phyloP scores from a whole-genome alignment of 2,329 filamentous ascomycete species.

The Trichoderma semiorbis region DNA sequence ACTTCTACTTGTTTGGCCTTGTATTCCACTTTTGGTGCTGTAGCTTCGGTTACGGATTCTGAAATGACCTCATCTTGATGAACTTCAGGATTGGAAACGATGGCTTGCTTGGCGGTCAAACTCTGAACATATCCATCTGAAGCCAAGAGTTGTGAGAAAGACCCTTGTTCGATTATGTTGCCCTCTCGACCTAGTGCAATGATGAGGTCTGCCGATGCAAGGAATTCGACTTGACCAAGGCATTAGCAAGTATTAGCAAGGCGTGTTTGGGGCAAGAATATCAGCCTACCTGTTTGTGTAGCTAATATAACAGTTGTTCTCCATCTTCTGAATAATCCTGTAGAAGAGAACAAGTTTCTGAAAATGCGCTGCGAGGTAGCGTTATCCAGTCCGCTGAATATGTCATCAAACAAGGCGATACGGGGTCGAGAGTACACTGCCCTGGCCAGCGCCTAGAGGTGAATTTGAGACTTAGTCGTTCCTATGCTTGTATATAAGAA shows the following conservation, averaged over 20 bases:
- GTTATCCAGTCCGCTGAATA: slow-evolving; percentile 38
- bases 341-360: slow-evolving; percentile 26
- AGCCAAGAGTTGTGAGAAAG: background rate
- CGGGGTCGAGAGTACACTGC: slow-evolving; percentile 35
- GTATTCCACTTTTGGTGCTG: background rate
- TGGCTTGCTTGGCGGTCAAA: background rate
- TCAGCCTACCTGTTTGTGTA: slow-evolving; percentile 31
- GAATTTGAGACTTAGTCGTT: background rate
- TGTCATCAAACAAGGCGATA: slow-evolving; percentile 36
- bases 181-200: slow-evolving; percentile 8
- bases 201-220: slow-evolving; percentile 9
- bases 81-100: background rate
- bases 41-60: background rate
- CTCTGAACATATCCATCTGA: background rate
- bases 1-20: background rate
- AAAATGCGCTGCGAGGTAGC: slow-evolving; percentile 34
- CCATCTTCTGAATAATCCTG: slow-evolving; percentile 29
- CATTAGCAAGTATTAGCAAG: background rate
- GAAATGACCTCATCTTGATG: background rate
- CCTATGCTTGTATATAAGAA: background rate
- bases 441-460: slow-evolving; percentile 34
- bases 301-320: slow-evolving; percentile 37
- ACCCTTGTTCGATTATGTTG: background rate
- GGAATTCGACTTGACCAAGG: background rate
- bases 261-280: background rate